Conservation (phyloP, 129 eudicot species). For the Dittrichia graveolens region DNA sequence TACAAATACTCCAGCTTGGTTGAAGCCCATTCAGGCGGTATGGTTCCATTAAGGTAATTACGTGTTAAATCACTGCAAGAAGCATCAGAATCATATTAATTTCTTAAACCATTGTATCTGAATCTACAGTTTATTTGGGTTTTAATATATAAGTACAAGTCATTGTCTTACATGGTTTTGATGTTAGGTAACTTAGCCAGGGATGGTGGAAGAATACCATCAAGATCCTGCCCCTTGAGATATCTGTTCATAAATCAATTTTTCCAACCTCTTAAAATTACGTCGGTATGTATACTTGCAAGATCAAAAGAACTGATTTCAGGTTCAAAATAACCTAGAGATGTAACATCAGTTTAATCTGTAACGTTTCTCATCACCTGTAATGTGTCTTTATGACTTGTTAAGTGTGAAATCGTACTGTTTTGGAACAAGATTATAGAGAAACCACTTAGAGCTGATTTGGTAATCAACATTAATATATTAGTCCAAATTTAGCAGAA, state of each 20-base stretch:
- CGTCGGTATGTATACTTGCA: too few relatives aligned
- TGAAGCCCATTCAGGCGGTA: conserved; percentile 71
- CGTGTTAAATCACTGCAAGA: conserved; percentile 46
- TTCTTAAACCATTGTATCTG: background rate
- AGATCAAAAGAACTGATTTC: too few relatives aligned
- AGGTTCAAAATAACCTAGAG: too few relatives aligned
- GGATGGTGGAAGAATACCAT: conserved; percentile 64
- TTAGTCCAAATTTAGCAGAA: background rate
- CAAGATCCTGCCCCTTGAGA: conserved; percentile 66
- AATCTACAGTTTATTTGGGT: background rate
- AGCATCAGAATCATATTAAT: background rate
- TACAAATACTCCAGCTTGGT: conserved; percentile 53
- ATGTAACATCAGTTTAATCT: too few relatives aligned
- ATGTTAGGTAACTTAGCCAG: conserved; percentile 53
- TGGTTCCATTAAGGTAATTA: conserved; percentile 65
- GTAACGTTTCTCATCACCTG: too few relatives aligned
- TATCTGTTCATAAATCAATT: conserved; percentile 38
- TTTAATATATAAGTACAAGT: background rate
- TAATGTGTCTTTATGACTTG: too few relatives aligned
- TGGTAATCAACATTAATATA: background rate
- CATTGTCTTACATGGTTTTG: conserved; percentile 39
- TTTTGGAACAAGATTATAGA: too few relatives aligned
- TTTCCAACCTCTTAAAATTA: background rate
- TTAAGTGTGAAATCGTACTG: too few relatives aligned
- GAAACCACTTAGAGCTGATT: too few relatives aligned